phyloP scores from a whole-genome alignment of 2,329 filamentous ascomycete genomes.

The Tetracladium maxilliforme region DNA sequence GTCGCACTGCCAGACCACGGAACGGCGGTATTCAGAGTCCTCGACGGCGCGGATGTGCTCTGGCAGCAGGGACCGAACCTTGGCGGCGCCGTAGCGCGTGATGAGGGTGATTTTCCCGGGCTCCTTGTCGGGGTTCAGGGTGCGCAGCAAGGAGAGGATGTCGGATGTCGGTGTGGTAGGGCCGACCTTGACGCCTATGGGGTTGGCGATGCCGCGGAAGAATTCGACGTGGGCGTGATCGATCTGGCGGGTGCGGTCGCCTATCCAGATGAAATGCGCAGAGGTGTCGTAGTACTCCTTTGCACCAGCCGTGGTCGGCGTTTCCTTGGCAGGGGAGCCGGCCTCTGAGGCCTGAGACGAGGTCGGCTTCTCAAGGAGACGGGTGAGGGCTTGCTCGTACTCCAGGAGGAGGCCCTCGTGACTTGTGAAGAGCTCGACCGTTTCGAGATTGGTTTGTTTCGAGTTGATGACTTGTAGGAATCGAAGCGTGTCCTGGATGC shows the following conservation, averaged over 20 bases:
- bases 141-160: slow-evolving; percentile 64
- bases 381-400: slow-evolving; percentile 81
- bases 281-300: slow-evolving; percentile 85
- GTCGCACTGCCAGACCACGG: slow-evolving; percentile 93
- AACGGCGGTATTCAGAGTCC: slow-evolving; percentile 48
- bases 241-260: slow-evolving; percentile 86
- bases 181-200: slow-evolving; percentile 91
- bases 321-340: slow-evolving; percentile 8
- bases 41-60: slow-evolving; percentile 82
- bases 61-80: slow-evolving; percentile 63
- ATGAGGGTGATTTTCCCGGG: slow-evolving; percentile 92
- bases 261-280: slow-evolving; percentile 96
- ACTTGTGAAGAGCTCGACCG: slow-evolving; percentile 87
- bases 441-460: slow-evolving; percentile 71
- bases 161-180: slow-evolving; percentile 68
- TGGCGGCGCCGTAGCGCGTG: slow-evolving; percentile 76
- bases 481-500: slow-evolving; percentile 78
- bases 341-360: slow-evolving; percentile 5
- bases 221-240: slow-evolving; percentile 93
- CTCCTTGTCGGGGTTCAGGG: slow-evolving; percentile 70
- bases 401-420: slow-evolving; percentile 90
- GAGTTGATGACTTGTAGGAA: slow-evolving; percentile 89
- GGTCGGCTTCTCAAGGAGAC: slow-evolving; percentile 52
- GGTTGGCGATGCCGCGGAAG: slow-evolving; percentile 91
- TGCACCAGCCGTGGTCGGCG: slow-evolving; percentile 11